Evolutionary conservation across 176 grass and related monocot species (phyloP).

Genomic region (Poa pratensis): DNA sequence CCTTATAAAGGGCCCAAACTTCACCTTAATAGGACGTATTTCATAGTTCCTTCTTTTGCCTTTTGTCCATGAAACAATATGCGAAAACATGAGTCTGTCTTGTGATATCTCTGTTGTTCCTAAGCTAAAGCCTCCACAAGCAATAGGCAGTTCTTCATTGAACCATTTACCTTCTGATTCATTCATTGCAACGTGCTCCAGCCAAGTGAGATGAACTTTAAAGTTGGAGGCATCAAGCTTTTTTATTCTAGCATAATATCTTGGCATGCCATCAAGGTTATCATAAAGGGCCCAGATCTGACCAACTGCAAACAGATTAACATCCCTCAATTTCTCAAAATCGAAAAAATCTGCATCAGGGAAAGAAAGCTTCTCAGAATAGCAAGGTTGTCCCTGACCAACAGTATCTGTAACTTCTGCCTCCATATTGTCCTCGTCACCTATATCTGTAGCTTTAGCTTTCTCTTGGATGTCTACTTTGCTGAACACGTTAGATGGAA

Average conservation of each 20-base stretch:
- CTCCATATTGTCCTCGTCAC: conserved; percentile 38
- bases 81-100: conserved; percentile 84
- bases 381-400: conserved; percentile 21
- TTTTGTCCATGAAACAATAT: conserved; percentile 65
- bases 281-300: conserved; percentile 96
- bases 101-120: conserved; percentile 49
- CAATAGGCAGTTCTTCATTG: conserved; percentile 73
- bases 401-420: conserved; percentile 42
- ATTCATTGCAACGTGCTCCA: conserved; percentile 52
- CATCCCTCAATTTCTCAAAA: conserved; percentile 76
- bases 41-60: conserved; percentile 72
- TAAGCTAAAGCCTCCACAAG: conserved; percentile 75
- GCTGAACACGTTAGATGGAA: conserved; percentile 33
- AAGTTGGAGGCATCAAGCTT: conserved; percentile 55
- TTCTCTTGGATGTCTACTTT: conserved; percentile 46
- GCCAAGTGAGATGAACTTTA: conserved; percentile 71
- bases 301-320: conserved; percentile 59
- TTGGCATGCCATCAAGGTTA: conserved; percentile 85
- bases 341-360: conserved; percentile 87
- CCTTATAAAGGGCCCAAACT: conserved; percentile 90
- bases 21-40: conserved; percentile 74
- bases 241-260: conserved; percentile 85
- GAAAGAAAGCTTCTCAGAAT: conserved; percentile 46
- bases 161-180: conserved; percentile 61
- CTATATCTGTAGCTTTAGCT: conserved; percentile 36